Percentiles rank a stretch among this genome's conserved stretches.
phyloP scores from a whole-genome alignment of 2,329 filamentous ascomycete species.

The Cladosporium halotolerans region DNA sequence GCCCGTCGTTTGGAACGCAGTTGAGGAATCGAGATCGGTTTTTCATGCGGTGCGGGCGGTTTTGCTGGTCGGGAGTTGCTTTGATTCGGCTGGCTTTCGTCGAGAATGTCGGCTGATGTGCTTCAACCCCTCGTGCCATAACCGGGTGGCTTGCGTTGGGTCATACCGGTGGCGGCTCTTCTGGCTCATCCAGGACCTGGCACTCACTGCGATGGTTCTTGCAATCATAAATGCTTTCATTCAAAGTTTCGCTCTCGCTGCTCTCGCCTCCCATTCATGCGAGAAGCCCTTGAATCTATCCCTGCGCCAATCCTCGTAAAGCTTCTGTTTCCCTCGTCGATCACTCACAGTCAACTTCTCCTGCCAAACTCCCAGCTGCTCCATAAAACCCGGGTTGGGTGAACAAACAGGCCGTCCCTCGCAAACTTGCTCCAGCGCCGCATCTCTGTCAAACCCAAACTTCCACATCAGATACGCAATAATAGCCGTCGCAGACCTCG shows the following conservation, averaged over 20 bases:
- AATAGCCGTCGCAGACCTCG: conserved; percentile 74
- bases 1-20: conserved; percentile 28
- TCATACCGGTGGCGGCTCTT: not conserved
- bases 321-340: conserved; percentile 18
- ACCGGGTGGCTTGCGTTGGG: not conserved
- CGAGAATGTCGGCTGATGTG: no score
- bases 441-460: conserved; percentile 43
- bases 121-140: no score
- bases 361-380: conserved; percentile 77
- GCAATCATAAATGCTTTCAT: not conserved
- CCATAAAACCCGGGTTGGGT: conserved; percentile 84
- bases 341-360: conserved; percentile 51
- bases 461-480: conserved; percentile 73
- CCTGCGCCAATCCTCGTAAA: conserved; percentile 32
- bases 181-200: no score
- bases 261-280: conserved; percentile 33
- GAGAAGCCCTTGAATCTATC: conserved; percentile 30
- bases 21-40: no score
- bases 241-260: conserved; percentile 18
- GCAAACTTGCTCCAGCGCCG: conserved; percentile 64
- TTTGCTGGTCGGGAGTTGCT: no score
- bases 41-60: no score
- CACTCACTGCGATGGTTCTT: not conserved
- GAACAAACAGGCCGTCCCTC: conserved; percentile 67
- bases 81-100: no score